A percentile compares a stretch with the other conserved stretches of the same genome.
These are phyloP conservation scores for Persicaria tinctoria DNA, from an alignment of 148 eudicot genomes.

Conservation along the genomic window DNA sequence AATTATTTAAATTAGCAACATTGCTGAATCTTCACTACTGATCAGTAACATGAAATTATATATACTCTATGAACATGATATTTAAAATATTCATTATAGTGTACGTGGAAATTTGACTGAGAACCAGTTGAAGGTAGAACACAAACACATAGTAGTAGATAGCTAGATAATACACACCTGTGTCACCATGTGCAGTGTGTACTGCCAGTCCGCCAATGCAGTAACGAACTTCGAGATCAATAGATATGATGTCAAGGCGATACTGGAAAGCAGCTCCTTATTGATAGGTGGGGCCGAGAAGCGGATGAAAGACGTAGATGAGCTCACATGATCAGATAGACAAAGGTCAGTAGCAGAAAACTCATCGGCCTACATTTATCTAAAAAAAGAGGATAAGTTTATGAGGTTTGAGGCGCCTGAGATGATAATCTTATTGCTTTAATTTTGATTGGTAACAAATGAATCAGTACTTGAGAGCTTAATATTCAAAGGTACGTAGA, in stretches of 20 bases:
- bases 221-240: constrained; percentile 89
- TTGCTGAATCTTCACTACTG: constrained; percentile 7
- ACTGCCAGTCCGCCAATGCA: constrained; percentile 41
- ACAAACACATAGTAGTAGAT: constrained; percentile 5
- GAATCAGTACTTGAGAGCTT: too few relatives aligned
- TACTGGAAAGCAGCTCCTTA: constrained; percentile 69
- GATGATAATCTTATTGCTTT: too few relatives aligned
- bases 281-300: constrained; percentile 90
- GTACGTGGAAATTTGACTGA: not conserved
- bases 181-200: too few relatives aligned
- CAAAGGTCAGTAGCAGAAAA: constrained; percentile 9
- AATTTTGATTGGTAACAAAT: too few relatives aligned
- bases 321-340: constrained; percentile 23
- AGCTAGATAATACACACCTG: not conserved
- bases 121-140: not conserved
- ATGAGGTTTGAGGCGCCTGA: too few relatives aligned
- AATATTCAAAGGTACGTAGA: too few relatives aligned
- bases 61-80: not conserved
- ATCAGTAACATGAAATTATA: not conserved
- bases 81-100: not conserved
- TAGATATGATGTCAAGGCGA: constrained; percentile 75
- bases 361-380: too few relatives aligned
- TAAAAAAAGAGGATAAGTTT: too few relatives aligned
- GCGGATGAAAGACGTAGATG: constrained; percentile 67
- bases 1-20: not conserved